Evolutionary conservation across 2,329 filamentous ascomycete genomes (phyloP).

Genomic region (Ustulina deusta): DNA sequence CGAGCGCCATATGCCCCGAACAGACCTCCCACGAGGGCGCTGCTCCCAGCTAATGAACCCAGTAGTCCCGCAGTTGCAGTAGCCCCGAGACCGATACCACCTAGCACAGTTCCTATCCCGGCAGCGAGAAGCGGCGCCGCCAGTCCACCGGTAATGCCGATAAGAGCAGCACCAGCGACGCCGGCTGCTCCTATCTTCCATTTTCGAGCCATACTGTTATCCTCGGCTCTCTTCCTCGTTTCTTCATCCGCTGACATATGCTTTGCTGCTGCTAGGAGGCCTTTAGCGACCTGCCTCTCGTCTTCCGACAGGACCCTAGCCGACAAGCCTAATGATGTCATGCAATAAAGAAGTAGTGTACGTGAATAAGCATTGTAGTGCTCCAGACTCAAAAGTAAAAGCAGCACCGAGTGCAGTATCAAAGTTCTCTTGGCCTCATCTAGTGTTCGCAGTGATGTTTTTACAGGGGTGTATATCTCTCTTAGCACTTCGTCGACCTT

Average conservation of each 20-base stretch:
- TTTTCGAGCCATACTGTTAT: constrained; percentile 71
- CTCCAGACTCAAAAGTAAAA: constrained; percentile 80
- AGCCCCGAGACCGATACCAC: constrained; percentile 81
- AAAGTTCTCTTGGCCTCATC: constrained; percentile 71
- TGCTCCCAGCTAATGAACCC: constrained; percentile 82
- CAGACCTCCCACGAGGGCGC: constrained; percentile 81
- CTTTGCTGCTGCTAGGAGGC: constrained; percentile 79
- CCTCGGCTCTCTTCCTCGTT: constrained; percentile 71
- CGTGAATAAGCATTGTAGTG: constrained; percentile 82
- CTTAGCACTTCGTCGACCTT: constrained; percentile 62
- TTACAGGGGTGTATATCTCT: constrained; percentile 69
- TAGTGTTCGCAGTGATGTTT: constrained; percentile 71
- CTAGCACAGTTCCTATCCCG: constrained; percentile 82
- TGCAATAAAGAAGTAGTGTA: constrained; percentile 75
- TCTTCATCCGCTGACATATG: constrained; percentile 73
- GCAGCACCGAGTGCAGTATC: constrained; percentile 77
- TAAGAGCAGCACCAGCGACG: constrained; percentile 66
- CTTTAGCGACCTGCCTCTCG: constrained; percentile 80
- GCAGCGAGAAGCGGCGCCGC: constrained; percentile 83
- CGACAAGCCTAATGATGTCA: constrained; percentile 78
- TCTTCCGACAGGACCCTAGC: constrained; percentile 74
- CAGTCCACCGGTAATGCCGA: constrained; percentile 80
- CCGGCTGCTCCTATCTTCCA: constrained; percentile 74
- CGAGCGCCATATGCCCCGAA: constrained; percentile 89
- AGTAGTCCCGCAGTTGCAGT: constrained; percentile 84